Conservation (phyloP, 2,329 filamentous ascomycete genomes). For the Penicillium occitanis region DNA sequence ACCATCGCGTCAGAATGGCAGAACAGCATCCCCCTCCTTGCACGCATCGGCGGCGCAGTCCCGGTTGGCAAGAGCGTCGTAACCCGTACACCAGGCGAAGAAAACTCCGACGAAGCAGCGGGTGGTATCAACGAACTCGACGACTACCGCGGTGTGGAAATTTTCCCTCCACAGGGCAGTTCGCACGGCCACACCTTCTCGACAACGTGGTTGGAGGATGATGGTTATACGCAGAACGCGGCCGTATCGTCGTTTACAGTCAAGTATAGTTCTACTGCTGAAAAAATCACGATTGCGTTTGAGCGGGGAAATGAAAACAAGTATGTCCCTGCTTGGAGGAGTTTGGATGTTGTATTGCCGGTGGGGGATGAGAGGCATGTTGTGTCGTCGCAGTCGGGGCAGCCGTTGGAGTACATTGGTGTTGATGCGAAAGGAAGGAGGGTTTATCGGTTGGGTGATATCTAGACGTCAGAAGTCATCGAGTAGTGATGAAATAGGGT, state of each 20-base stretch:
- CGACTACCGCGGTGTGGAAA: constrained; percentile 58
- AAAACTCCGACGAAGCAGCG: constrained; percentile 48
- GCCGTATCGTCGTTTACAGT: constrained; percentile 46
- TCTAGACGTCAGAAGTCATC: neutral
- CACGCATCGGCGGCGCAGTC: constrained; percentile 55
- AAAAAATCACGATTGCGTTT: constrained; percentile 48
- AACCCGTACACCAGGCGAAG: constrained; percentile 55
- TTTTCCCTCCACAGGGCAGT: constrained; percentile 54
- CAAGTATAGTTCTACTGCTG: constrained; percentile 46
- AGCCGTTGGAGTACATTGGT: constrained; percentile 32
- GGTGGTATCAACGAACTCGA: constrained; percentile 44
- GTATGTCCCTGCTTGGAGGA: constrained; percentile 53
- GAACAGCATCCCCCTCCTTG: constrained; percentile 56
- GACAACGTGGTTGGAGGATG: constrained; percentile 58
- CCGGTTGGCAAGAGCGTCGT: constrained; percentile 54
- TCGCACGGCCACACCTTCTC: constrained; percentile 41
- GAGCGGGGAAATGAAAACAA: constrained; percentile 38
- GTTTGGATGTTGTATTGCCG: constrained; percentile 53
- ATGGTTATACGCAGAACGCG: constrained; percentile 52
- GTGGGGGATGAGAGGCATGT: constrained; percentile 50
- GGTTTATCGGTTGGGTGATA: constrained; percentile 31
- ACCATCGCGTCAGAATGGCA: constrained; percentile 54
- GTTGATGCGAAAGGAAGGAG: constrained; percentile 30
- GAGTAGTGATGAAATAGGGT: neutral
- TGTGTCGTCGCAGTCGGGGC: constrained; percentile 31